Evolutionary conservation across 352 stramenopile species (phyloP), one percentile per base, ranked within the genome.

Genomic region (Pythium dissimile): DNA sequence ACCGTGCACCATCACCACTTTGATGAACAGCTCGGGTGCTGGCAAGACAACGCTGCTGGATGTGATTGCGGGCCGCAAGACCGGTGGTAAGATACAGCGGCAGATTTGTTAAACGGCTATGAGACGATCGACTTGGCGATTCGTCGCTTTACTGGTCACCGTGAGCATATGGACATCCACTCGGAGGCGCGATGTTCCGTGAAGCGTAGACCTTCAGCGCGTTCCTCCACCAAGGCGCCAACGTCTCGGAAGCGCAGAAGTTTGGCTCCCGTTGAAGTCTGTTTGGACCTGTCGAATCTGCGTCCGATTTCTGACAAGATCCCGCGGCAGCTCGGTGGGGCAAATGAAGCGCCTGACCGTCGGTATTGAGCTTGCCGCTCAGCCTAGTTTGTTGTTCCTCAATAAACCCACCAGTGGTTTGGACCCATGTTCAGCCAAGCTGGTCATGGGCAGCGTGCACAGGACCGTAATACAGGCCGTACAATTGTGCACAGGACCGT

Each of bases 41-140:
- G 91, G 92, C 2, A 97, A 98, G 70, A 97, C 93, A 11, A 98
- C 95, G 6, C 75, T 98, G 9, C 89, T 97, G 66, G 92, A 98
- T 69, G 92, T 98, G 8, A 91, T 99, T 46, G 89, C 94, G 9
- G 74, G 95, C 13, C 76, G 94, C 42, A 98, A 98, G 71, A 94
- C 77, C 6, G 77, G 75, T 18, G 94, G 95, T 16, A 76, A 57
- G n/a, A 88, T 98, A n/a, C n/a, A n/a, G n/a, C n/a, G n/a, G n/a
- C n/a, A n/a, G n/a, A n/a, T n/a, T 26, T 55, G 20, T 51, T 98
- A 8, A 98, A 98, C 67, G 93, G 94, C 35, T 72, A 91, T 57
- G 87, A 96, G 65, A 73, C 69, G 9, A 76, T 64, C 10, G 65
- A 82, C 46, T 46, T 83, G 10, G 67, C 68, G n/a, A 80, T 79